Evolutionary conservation across 148 eudicot species (phyloP), one percentile per base, ranked within the genome.

Genomic region (Fagopyrum esculentum): DNA sequence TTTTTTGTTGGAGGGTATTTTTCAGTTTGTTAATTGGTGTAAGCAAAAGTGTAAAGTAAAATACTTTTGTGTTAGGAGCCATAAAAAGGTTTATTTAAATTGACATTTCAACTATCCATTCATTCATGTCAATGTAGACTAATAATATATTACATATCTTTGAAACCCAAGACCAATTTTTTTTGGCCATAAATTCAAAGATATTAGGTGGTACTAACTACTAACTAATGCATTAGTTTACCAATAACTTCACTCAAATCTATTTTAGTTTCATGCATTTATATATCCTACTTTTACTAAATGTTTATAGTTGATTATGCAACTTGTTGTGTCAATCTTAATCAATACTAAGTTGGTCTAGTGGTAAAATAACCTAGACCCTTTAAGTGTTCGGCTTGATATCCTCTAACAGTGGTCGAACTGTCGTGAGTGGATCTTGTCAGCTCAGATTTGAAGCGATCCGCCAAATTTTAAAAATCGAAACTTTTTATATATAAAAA

Each of bases 111-210:
- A 43, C 71, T 13, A 40, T 35, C 45, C 4, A 11, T 6, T 17
- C 29, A 61, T 29, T 19, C 26, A 63, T 19, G 19, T 13, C 71
- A 40, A 66, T 40, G 19, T 35, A 66, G 71, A 43, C n/a, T 4
- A 63, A 11, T 63, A 5, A 12, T 12, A 7, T 29, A 61, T 63
- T 17, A 29, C 44, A 63, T 63, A 63, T 63, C 45, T 63, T 63
- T 29, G 44, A 63, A 63, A 29, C 3, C 43, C 43, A 64, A 4
- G 29, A 64, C 46, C 70, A 43, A 12, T 1, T 40, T 63, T 56
- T 66, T 66, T 49, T 35, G 46, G 71, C 46, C 47, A 66, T 66
- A 66, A 66, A 40, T 35, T 66, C 71, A 66, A 66, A 66, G 71
- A 0, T 40, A 66, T 13, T 40, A 11, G 69, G 63, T 57, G 10